Evolutionary conservation across 1,284 basidiomycete genomes (phyloP).

Genomic region (Inonotus obliquus): DNA sequence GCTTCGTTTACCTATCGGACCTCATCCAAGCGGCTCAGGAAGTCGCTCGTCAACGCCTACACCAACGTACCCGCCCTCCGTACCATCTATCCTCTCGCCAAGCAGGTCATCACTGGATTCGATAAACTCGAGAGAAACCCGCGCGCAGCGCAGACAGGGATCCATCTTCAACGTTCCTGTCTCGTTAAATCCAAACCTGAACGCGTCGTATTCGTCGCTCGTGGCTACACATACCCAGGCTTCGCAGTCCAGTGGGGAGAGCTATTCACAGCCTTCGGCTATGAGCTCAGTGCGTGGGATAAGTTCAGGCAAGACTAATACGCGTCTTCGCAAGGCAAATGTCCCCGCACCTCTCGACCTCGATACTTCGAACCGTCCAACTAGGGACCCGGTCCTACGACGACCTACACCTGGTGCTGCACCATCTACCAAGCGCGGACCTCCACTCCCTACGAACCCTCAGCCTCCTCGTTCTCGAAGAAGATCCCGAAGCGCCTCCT

Average conservation of each 20-base stretch:
- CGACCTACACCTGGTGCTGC: background rate
- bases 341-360: conserved; percentile 26
- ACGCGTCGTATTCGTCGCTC: conserved; percentile 10
- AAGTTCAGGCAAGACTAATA: no score
- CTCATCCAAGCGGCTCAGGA: conserved; percentile 14
- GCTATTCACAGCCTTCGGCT: background rate
- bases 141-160: conserved; percentile 8
- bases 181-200: background rate
- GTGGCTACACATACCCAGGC: background rate
- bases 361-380: conserved; percentile 6
- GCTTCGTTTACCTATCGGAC: conserved; percentile 25
- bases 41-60: conserved; percentile 8
- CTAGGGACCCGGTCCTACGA: conserved; percentile 8
- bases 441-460: background rate
- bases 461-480: background rate
- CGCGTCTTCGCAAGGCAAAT: conserved; percentile 22
- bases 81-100: conserved; percentile 2
- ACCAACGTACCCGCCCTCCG: background rate
- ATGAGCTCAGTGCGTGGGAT: conserved; percentile 3
- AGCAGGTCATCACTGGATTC: background rate
- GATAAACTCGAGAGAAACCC: background rate
- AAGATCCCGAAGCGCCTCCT: background rate
- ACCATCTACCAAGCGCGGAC: conserved; percentile 13
- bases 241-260: background rate
- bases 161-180: conserved; percentile 13